phyloP scores from a whole-genome alignment of 441 rosid genomes.

The Gossypium davidsonii region DNA sequence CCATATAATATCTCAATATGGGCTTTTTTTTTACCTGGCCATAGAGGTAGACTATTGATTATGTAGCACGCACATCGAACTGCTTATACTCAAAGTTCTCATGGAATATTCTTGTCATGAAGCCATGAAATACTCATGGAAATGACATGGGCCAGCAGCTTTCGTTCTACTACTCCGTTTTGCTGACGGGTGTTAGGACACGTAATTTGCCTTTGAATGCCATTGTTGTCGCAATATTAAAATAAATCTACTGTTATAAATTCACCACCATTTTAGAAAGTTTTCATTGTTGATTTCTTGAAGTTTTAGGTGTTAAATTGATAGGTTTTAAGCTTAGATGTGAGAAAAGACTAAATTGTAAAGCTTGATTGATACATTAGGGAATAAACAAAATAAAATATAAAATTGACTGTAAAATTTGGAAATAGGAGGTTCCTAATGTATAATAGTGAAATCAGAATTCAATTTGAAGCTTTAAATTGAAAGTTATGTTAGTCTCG shows the following conservation, averaged over 20 bases:
- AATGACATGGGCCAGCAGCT: not conserved
- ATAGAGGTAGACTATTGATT: not conserved
- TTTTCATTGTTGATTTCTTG: too few species aligned
- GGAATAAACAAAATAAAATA: too few species aligned
- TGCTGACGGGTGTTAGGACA: not conserved
- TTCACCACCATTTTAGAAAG: not conserved
- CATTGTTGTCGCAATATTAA: not conserved
- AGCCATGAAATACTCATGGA: not conserved
- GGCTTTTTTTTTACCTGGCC: not conserved
- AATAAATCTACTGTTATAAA: not conserved
- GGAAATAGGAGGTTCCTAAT: too few species aligned
- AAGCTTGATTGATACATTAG: too few species aligned
- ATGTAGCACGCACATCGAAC: not conserved
- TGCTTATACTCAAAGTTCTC: conserved; percentile 8
- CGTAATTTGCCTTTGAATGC: not conserved
- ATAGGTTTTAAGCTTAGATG: too few species aligned
- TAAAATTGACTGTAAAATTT: too few species aligned
- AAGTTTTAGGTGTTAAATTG: too few species aligned
- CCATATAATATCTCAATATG: not conserved
- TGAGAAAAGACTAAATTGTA: too few species aligned
- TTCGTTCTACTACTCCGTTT: not conserved
- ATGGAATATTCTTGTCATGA: not conserved
- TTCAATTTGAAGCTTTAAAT: too few species aligned
- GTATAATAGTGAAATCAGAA: too few species aligned
- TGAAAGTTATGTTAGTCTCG: too few species aligned